Evolutionary conservation across 2,329 filamentous ascomycete species (phyloP).

Genomic region (Sporothrix variecibatus): DNA sequence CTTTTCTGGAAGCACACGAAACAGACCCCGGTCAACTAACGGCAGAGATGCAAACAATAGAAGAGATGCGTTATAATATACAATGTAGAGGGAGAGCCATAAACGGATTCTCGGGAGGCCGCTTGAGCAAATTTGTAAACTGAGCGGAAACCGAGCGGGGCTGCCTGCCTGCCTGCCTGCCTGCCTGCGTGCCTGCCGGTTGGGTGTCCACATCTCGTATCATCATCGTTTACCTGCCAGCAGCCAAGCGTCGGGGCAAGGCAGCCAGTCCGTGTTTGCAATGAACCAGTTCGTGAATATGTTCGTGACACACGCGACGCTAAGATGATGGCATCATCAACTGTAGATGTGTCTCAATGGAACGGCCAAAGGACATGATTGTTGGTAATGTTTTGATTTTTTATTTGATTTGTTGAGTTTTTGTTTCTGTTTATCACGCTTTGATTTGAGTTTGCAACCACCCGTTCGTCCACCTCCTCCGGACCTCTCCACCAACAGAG

Average conservation of each 20-base stretch:
- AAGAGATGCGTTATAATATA: background rate
- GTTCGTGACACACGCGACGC: background rate
- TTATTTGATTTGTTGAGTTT: background rate
- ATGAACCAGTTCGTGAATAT: background rate
- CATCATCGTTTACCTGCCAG: background rate
- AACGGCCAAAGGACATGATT: background rate
- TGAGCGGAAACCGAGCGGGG: background rate
- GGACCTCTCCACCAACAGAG: background rate
- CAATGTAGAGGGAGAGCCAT: background rate
- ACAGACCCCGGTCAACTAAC: background rate
- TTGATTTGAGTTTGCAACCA: background rate
- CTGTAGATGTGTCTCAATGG: background rate
- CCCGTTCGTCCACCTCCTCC: background rate
- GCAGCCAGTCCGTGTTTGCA: background rate
- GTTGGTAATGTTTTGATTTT: background rate
- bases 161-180: background rate
- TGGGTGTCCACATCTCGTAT: background rate
- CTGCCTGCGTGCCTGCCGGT: background rate
- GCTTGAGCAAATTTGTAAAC: background rate
- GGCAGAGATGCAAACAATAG: background rate
- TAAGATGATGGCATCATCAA: background rate
- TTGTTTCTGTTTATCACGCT: constrained; percentile 10
- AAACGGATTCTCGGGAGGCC: background rate
- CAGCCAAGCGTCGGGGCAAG: background rate
- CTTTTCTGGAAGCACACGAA: constrained; percentile 20